Evolutionary conservation across 164 flowering plant species (phyloP).

Genomic region (Umbilicus rupestris): DNA sequence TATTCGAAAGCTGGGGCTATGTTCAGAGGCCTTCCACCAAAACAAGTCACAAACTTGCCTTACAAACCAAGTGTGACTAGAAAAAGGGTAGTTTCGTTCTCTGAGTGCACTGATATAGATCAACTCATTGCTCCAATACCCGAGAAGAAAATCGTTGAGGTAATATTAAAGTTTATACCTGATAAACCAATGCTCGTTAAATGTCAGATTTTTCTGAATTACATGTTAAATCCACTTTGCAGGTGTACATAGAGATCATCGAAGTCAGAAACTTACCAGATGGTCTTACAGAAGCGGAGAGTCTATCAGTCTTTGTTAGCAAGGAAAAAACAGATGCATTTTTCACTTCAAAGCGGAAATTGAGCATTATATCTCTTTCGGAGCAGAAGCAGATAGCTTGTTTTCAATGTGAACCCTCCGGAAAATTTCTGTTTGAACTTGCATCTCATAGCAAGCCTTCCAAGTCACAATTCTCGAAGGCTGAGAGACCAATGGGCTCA

Average conservation of each 20-base stretch:
- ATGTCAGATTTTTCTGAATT: neutral
- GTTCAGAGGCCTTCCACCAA: constrained; percentile 48
- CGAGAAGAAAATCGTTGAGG: neutral
- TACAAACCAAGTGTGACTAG: neutral
- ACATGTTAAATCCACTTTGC: constrained; percentile 9
- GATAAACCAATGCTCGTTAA: no score
- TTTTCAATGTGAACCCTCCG: constrained; percentile 75
- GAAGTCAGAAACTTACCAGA: constrained; percentile 50
- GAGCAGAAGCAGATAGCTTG: constrained; percentile 57
- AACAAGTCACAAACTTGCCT: constrained; percentile 19
- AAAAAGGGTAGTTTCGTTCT: neutral
- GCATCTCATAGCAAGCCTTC: constrained; percentile 26
- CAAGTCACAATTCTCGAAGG: constrained; percentile 22
- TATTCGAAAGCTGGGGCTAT: constrained; percentile 69
- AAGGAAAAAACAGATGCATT: constrained; percentile 69
- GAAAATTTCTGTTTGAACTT: constrained; percentile 59
- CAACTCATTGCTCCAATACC: neutral
- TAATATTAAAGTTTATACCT: neutral
- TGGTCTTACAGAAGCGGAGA: constrained; percentile 24
- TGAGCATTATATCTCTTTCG: constrained; percentile 48
- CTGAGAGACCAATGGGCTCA: constrained; percentile 39
- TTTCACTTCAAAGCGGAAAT: constrained; percentile 37
- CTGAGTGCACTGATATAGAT: neutral
- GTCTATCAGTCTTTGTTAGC: constrained; percentile 41
- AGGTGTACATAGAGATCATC: constrained; percentile 78